Evolutionary conservation across 2,329 filamentous ascomycete genomes (phyloP).

Genomic region (Didymella arachidicola): DNA sequence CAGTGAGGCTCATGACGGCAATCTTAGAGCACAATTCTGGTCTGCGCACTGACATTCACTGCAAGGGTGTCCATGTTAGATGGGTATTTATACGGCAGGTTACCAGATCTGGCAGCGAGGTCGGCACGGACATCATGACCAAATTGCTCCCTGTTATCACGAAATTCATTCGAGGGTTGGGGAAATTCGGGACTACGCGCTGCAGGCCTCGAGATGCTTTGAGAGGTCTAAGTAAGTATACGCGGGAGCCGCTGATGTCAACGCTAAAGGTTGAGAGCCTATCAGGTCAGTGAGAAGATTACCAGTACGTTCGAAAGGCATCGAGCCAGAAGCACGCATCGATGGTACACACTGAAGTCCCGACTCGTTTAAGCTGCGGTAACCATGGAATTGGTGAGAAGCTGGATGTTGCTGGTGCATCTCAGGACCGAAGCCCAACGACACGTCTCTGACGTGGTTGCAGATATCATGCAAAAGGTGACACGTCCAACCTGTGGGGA

Average conservation of each 20-base stretch:
- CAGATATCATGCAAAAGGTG: background rate
- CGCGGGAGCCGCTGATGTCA: background rate
- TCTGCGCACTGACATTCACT: background rate
- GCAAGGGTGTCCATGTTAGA: background rate
- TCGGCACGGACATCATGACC: constrained; percentile 12
- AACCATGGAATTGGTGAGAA: constrained; percentile 13
- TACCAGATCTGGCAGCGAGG: constrained; percentile 6
- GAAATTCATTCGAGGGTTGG: constrained; percentile 1
- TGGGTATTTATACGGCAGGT: constrained; percentile 12
- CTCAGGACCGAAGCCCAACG: background rate
- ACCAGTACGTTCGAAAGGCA: background rate
- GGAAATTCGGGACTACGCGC: constrained; percentile 8
- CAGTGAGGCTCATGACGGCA: constrained; percentile 1
- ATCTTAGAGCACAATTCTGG: background rate
- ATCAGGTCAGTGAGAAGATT: background rate
- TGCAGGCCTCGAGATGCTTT: constrained; percentile 4
- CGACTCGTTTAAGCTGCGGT: background rate
- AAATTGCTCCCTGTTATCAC: background rate
- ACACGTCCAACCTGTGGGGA: constrained; percentile 7
- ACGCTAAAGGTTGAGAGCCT: background rate
- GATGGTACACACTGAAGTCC: background rate
- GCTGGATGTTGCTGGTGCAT: constrained; percentile 4
- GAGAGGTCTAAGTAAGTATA: constrained; percentile 14
- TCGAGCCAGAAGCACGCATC: background rate
- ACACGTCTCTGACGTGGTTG: constrained; percentile 3